Percentiles rank a stretch among this genome's conserved stretches.
phyloP scores from a whole-genome alignment of 78 protist genomes.

The Dictyostelium firmibasis region DNA sequence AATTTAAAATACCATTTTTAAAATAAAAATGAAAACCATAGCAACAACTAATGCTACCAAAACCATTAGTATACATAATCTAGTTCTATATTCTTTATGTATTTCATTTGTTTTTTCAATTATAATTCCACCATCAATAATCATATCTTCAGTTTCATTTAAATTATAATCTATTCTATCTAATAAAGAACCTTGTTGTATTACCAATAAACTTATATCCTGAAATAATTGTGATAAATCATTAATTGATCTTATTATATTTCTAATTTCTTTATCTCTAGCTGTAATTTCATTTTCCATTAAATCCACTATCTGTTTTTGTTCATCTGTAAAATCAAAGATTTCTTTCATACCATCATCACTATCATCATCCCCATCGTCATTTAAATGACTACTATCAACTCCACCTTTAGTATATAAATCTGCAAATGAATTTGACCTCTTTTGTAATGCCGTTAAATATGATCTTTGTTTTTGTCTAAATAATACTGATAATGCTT shows the following conservation, averaged over 20 bases:
- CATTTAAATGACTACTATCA: background rate
- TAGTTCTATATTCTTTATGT: slow-evolving; percentile 12
- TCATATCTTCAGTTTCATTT: background rate
- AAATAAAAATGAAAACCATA: slow-evolving; percentile 49
- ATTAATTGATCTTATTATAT: slow-evolving; percentile 6
- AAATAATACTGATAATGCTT: slow-evolving; percentile 14
- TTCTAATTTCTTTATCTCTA: slow-evolving; percentile 26
- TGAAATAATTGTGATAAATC: slow-evolving; percentile 8
- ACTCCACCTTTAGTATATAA: background rate
- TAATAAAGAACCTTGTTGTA: slow-evolving; percentile 31
- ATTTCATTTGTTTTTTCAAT: background rate
- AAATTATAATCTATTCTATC: slow-evolving; percentile 58
- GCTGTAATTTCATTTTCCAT: background rate
- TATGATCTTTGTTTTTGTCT: slow-evolving; percentile 43
- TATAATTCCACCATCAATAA: background rate
- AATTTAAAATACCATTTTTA: slow-evolving; percentile 34
- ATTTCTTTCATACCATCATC: too few relatives aligned
- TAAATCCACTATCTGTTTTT: background rate
- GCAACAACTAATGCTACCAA: slow-evolving; percentile 25
- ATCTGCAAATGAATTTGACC: background rate
- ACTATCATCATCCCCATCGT: background rate
- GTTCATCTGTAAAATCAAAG: slow-evolving; percentile 3
- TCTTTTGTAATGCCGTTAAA: background rate
- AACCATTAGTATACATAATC: slow-evolving; percentile 60
- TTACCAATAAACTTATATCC: slow-evolving; percentile 23